Conservation (phyloP, 352 stramenopile genomes). For the Phytophthora idaei region DNA sequence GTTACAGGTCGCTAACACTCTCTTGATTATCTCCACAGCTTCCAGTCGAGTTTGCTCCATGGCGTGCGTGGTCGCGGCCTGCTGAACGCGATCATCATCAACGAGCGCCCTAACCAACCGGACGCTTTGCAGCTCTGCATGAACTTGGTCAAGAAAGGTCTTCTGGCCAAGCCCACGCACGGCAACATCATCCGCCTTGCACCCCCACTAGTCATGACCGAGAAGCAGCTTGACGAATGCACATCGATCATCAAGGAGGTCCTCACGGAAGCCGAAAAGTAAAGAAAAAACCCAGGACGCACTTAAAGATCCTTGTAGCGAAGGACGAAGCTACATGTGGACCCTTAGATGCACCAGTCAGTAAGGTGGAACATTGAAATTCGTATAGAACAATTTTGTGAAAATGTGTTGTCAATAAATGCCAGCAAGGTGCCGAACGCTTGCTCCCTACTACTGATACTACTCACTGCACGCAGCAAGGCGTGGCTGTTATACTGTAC, state of each 20-base stretch:
- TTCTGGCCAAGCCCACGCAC: slow-evolving; percentile 99
- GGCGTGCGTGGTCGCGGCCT: slow-evolving; percentile 95
- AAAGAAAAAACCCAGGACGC: slow-evolving; percentile 20
- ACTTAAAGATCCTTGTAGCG: slow-evolving; percentile 5
- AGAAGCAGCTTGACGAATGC: slow-evolving; percentile 94
- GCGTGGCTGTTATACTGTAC: slow-evolving; percentile 22
- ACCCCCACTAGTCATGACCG: slow-evolving; percentile 95
- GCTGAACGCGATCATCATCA: slow-evolving; percentile 98
- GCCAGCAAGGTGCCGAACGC: slow-evolving; percentile 6
- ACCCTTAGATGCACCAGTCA: slow-evolving; percentile 9
- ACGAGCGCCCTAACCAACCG: slow-evolving; percentile 84
- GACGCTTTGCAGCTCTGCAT: slow-evolving; percentile 97
- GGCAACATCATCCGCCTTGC: slow-evolving; percentile 98
- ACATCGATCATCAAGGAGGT: slow-evolving; percentile 83
- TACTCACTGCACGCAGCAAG: slow-evolving; percentile 25
- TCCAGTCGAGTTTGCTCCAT: slow-evolving; percentile 72
- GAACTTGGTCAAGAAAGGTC: slow-evolving; percentile 93
- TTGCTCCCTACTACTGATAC: slow-evolving; percentile 25
- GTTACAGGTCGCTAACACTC: slow-evolving; percentile 13
- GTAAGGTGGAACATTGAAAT: no score
- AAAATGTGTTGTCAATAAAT: slow-evolving; percentile 29
- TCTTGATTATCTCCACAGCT: slow-evolving; percentile 25
- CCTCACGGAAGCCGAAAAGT: slow-evolving; percentile 66
- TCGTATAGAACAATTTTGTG: background rate
- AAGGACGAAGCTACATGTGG: slow-evolving; percentile 17